Evolutionary conservation across 2,329 filamentous ascomycete genomes (phyloP), one percentile per base, ranked within the genome.

Genomic region (Aspergillus persii): DNA sequence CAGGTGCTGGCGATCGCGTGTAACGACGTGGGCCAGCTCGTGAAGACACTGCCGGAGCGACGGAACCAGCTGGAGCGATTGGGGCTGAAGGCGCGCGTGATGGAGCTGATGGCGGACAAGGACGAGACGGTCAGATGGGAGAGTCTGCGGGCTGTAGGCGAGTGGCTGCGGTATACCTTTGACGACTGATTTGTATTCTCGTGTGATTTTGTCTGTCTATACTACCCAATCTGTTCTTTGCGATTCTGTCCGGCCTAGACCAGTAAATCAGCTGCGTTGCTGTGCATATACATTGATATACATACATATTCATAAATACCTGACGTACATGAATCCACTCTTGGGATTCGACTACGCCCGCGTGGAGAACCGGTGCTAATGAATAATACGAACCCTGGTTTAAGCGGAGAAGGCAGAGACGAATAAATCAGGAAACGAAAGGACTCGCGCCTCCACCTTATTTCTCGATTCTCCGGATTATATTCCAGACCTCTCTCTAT

Each of bases 61-160:
- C 83, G 93, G 70, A 80, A 83, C 59, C 85, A 89, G 73, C 82
- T 96, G 67, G 93, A 97, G 80, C 92, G 88, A 78, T 76, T 92
- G 48, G 92, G 92, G 0, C 77, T 97, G 63, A 97, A 97, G 84
- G 86, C 85, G 18, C 84, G 91, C 66, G 89, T 96, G 61, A 96
- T 97, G 92, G 90, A 92, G 78, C 81, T 97, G 70, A 97, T 97
- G 93, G 88, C 86, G 69, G 91, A 96, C 71, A 83, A 87, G 59
- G 92, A 96, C 69, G 92, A 96, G 80, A 88, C 86, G 60, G 91
- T 97, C 50, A 84, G 93, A 71, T 97, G 92, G 92, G 93, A 97
- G 81, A 95, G 91, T 76, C 79, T 97, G 78, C 86, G 89, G 69
- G 92, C 93, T 15, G 86, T 97, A 46, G 88, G 89, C 23, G 89